phyloP scores from a whole-genome alignment of 2,329 filamentous ascomycete genomes.

The Apiospora pterosperma region DNA sequence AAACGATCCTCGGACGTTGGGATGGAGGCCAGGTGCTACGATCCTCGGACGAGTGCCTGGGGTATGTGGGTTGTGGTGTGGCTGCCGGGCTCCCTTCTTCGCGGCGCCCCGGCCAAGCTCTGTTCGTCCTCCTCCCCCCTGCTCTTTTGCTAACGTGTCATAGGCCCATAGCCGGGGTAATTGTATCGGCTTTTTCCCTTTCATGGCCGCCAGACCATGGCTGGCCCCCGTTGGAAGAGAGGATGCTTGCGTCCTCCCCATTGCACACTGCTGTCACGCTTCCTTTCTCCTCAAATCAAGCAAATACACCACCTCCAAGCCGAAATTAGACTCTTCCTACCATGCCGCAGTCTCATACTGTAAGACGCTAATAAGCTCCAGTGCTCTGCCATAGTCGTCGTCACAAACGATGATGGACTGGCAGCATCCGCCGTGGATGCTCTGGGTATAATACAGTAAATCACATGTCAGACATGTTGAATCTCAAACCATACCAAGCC shows the following conservation, averaged over 20 bases:
- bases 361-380: no score
- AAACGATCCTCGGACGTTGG: background rate
- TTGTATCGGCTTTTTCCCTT: background rate
- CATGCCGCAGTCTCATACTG: no score
- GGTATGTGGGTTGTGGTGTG: background rate
- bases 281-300: background rate
- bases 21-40: background rate
- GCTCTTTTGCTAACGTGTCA: background rate
- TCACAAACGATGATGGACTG: background rate
- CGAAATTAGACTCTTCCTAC: no score
- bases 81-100: background rate
- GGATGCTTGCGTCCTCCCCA: background rate
- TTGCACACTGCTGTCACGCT: background rate
- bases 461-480: background rate
- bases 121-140: background rate
- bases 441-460: background rate
- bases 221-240: background rate
- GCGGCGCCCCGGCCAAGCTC: background rate
- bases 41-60: background rate
- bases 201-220: background rate
- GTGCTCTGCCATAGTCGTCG: background rate
- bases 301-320: no score
- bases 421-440: background rate
- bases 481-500: background rate
- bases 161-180: background rate